Percentiles rank a stretch among this genome's conserved stretches.
Evolutionary conservation across 1,284 basidiomycete genomes (phyloP).

Genomic region (Cutaneotrichosporon dermatis): DNA sequence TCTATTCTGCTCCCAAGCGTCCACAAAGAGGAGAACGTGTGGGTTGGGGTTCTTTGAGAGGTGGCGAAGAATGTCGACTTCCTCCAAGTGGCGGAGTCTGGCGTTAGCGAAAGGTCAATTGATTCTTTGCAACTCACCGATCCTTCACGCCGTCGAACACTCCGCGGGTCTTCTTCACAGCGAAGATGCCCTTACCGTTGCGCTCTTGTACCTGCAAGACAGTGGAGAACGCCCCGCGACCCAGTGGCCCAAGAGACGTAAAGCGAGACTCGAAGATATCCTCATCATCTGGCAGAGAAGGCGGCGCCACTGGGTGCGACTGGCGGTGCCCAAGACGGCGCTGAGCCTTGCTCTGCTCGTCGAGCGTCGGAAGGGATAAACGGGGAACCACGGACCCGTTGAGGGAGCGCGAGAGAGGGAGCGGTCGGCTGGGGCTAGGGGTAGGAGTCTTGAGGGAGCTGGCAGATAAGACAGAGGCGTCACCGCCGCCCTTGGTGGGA

Average conservation of each 20-base stretch:
- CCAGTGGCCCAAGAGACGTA: constrained; percentile 73
- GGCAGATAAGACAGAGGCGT: constrained; percentile 10
- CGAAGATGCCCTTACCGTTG: constrained; percentile 61
- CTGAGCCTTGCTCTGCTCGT: constrained; percentile 22
- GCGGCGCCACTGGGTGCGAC: constrained; percentile 38
- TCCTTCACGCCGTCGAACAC: constrained; percentile 87
- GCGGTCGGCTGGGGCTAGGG: constrained; percentile 20
- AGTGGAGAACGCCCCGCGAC: constrained; percentile 90
- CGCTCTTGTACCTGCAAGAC: constrained; percentile 84
- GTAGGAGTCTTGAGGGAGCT: constrained; percentile 25
- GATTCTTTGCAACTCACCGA: constrained; percentile 28
- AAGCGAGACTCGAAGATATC: constrained; percentile 55
- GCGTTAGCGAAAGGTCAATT: neutral
- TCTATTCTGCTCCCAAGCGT: constrained; percentile 94
- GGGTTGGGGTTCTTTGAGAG: constrained; percentile 60
- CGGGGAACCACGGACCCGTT: constrained; percentile 30
- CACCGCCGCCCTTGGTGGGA: constrained; percentile 41
- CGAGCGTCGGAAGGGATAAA: constrained; percentile 44
- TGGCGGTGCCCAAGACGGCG: constrained; percentile 44
- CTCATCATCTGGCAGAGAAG: constrained; percentile 25
- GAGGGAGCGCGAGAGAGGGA: constrained; percentile 1
- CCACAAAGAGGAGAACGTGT: constrained; percentile 84
- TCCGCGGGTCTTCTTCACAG: constrained; percentile 87
- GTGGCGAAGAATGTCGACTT: constrained; percentile 86
- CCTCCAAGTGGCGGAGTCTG: constrained; percentile 80